Base-by-base conservation (phyloP, 176 grass and related monocot species). In the Oryza glaberrima region DNA sequence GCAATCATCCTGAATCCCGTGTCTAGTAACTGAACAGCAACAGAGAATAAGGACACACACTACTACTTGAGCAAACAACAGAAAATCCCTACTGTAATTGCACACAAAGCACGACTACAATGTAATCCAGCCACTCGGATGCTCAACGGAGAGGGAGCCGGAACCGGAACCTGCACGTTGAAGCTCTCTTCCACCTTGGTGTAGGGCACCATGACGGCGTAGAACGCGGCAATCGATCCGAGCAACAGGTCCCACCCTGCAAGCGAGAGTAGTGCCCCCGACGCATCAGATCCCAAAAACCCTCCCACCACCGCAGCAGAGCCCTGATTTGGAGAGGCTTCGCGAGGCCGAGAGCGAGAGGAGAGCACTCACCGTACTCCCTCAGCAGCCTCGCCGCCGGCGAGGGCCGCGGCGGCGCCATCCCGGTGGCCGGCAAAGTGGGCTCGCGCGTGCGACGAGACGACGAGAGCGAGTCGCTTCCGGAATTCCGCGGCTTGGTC, bases 121-220 rank as follows among this genome's bases (percentile, higher is more conserved):
- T 38, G 41, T 46, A 13, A 76, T 35, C 71, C 9, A 54, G 7
- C 6, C 44, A 34, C 16, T 19, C 1, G 9, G 25, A 75, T 9
- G 22, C 6, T 6, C 68, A 32, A 11, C 67, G 47, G 10, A 13
- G 32, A 34, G 30, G 25, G 69, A 46, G 36, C 20, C 16, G 66
- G 40, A 60, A 3, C 28, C 3, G 23, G 20, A 73, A 90, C 96
- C 90, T 92, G 91, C 49, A 94, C 90, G 76, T 96, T 96, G 84
- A 99, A 96, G 91, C 96, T 96, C 88, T 99, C 96, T 79, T 99
- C 96, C 71, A 94, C 91, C 86, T 96, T 99, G n/a, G 94, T 99
- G 78, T 96, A 96, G 20, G 91, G 94, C 49, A 89, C 86, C 88
- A 94, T 86, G 85, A 91, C 76, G 17, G 70, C 64, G 40, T 99